These are phyloP conservation scores for Penicillium egyptiacum DNA, from an alignment of 495 filamentous ascomycete genomes.

Conservation along the genomic window DNA sequence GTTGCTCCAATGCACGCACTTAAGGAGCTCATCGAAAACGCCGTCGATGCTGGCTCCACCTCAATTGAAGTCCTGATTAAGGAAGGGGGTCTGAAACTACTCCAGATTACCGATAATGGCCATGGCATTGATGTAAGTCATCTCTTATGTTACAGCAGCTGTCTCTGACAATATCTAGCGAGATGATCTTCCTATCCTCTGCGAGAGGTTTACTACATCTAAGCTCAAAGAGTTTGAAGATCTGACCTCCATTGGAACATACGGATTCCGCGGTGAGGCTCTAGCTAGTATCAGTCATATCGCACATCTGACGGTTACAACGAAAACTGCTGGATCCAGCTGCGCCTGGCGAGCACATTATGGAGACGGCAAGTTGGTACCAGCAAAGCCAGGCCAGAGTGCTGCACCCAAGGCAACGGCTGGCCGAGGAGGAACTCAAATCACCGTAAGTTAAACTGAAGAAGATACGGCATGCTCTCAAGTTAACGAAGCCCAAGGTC, in stretches of 20 bases:
- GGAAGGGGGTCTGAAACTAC: slow-evolving; percentile 92
- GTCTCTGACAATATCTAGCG: slow-evolving; percentile 48
- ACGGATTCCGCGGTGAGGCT: slow-evolving; percentile 96
- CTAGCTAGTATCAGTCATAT: slow-evolving; percentile 99
- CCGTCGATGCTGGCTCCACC: slow-evolving; percentile 94
- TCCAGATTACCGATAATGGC: slow-evolving; percentile 98
- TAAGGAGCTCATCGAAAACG: slow-evolving; percentile 97
- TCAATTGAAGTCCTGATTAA: slow-evolving; percentile 89
- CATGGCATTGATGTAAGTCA: slow-evolving; percentile 84
- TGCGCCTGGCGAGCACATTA: slow-evolving; percentile 91
- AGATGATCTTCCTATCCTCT: slow-evolving; percentile 91
- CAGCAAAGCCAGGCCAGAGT: slow-evolving; percentile 88
- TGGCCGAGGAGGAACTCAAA: slow-evolving; percentile 92
- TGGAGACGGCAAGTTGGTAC: slow-evolving; percentile 76
- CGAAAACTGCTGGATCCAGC: slow-evolving; percentile 83
- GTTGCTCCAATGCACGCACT: slow-evolving; percentile 95
- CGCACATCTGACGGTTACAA: slow-evolving; percentile 91
- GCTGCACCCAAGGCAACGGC: slow-evolving; percentile 86
- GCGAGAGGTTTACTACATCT: slow-evolving; percentile 95
- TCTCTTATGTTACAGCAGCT: neutral
- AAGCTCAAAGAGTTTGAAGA: slow-evolving; percentile 97
- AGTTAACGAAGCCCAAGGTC: slow-evolving; percentile 50
- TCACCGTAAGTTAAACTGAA: slow-evolving; percentile 59
- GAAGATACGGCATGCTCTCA: neutral
- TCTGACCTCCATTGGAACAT: slow-evolving; percentile 85